phyloP scores from a whole-genome alignment of 208 protist species.

The Acanthamoeba healyi region DNA sequence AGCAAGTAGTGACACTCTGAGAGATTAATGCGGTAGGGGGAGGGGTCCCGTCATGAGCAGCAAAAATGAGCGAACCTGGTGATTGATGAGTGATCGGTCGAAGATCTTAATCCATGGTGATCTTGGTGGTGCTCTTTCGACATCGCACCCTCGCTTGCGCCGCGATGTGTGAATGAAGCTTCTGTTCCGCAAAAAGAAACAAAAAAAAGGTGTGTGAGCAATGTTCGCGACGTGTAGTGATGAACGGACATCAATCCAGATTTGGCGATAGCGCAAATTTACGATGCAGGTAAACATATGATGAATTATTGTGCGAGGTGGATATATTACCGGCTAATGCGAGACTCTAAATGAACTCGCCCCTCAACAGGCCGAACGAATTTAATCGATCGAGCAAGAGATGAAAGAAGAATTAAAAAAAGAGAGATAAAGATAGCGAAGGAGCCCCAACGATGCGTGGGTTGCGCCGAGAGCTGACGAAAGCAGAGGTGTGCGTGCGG shows the following conservation, averaged over 20 bases:
- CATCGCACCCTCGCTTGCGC: not conserved
- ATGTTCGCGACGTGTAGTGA: too few species aligned
- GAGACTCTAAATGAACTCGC: not conserved
- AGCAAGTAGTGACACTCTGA: too few species aligned
- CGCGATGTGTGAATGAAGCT: not conserved
- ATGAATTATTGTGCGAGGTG: too few species aligned
- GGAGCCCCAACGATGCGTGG: not conserved
- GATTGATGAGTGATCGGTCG: not conserved
- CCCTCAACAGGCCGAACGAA: not conserved
- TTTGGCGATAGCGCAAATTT: too few species aligned
- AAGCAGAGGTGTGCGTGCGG: not conserved
- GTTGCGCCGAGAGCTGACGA: not conserved
- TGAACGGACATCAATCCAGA: too few species aligned
- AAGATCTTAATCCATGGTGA: constrained; percentile 12
- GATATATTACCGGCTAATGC: not conserved
- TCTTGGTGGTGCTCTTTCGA: constrained; percentile 4
- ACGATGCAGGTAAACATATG: not conserved
- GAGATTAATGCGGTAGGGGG: not conserved
- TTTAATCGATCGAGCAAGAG: constrained; percentile 1
- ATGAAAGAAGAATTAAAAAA: not conserved
- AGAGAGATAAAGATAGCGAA: too few species aligned
- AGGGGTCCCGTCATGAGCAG: not conserved
- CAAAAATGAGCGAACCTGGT: not conserved
- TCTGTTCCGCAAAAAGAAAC: not conserved
- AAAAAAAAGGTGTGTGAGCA: not conserved